phyloP scores from a whole-genome alignment of 176 grass and related monocot genomes.

The Panicum miliaceum region DNA sequence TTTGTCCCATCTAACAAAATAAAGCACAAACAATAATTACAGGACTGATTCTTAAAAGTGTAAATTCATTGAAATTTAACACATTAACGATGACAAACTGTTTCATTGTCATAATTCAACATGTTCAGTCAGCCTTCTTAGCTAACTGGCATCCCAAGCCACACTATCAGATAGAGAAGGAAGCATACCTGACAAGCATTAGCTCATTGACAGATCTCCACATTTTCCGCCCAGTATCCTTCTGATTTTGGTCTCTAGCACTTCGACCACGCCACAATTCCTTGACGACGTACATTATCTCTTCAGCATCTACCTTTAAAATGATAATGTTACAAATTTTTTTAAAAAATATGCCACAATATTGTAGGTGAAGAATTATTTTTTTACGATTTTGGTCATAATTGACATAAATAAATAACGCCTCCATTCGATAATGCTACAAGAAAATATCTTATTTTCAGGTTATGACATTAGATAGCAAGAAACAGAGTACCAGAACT shows the following conservation, averaged over 20 bases:
- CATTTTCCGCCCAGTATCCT: slow-evolving; percentile 81
- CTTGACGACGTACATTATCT: slow-evolving; percentile 92
- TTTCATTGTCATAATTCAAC: neutral
- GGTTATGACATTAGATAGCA: slow-evolving; percentile 13
- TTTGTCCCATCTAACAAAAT: slow-evolving; percentile 81
- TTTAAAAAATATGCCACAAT: neutral
- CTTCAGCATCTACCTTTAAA: slow-evolving; percentile 89
- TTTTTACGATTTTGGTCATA: neutral
- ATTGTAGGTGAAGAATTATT: neutral
- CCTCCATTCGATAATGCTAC: neutral
- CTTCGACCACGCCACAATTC: slow-evolving; percentile 95
- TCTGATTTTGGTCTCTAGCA: slow-evolving; percentile 85
- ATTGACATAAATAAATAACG: neutral
- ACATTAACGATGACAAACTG: slow-evolving; percentile 3
- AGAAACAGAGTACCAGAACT: slow-evolving; percentile 76
- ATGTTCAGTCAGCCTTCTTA: neutral
- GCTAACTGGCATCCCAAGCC: slow-evolving; percentile 15
- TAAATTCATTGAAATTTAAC: neutral
- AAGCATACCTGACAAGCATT: slow-evolving; percentile 83
- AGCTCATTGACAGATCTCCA: slow-evolving; percentile 96
- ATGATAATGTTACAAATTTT: slow-evolving; percentile 31
- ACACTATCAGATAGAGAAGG: slow-evolving; percentile 5
- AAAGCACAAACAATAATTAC: slow-evolving; percentile 10
- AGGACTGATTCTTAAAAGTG: neutral
- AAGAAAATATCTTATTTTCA: slow-evolving; percentile 10